Evolutionary conservation across 2,329 filamentous ascomycete species (phyloP).

Genomic region (Drechslerella coelobrocha): DNA sequence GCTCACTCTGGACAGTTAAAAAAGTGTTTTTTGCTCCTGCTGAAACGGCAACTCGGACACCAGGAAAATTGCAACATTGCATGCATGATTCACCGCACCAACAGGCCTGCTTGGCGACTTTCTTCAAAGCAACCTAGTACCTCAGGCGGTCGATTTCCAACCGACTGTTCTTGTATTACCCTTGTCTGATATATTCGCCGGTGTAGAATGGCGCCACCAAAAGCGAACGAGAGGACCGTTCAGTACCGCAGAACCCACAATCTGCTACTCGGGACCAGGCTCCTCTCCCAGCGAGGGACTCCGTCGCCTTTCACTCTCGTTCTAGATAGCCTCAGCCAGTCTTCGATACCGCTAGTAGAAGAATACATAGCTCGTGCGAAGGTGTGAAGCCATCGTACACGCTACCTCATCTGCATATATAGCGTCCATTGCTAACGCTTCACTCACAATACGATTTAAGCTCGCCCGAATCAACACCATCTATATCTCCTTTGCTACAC

Average conservation of each 20-base stretch:
- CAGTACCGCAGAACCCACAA: slow-evolving; percentile 80
- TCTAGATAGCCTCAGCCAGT: slow-evolving; percentile 84
- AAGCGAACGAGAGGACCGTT: slow-evolving; percentile 50
- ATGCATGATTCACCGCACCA: background rate
- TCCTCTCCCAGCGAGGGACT: slow-evolving; percentile 78
- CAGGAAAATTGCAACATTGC: slow-evolving; percentile 43
- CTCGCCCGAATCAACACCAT: slow-evolving; percentile 67
- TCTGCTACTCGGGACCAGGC: slow-evolving; percentile 79
- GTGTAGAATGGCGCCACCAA: slow-evolving; percentile 35
- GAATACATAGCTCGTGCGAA: slow-evolving; percentile 80
- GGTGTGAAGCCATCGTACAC: slow-evolving; percentile 64
- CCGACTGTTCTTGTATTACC: no score
- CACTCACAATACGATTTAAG: slow-evolving; percentile 56
- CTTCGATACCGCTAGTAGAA: slow-evolving; percentile 70
- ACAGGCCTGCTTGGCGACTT: background rate
- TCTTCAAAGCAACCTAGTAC: no score
- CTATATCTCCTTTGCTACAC: slow-evolving; percentile 78
- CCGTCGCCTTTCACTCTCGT: slow-evolving; percentile 86
- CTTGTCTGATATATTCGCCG: background rate
- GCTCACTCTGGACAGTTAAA: background rate
- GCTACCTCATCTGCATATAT: background rate
- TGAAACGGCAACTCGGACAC: slow-evolving; percentile 5
- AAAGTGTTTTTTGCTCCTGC: background rate
- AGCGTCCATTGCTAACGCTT: no score
- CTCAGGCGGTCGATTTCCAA: no score